A percentile compares a stretch with the other conserved stretches of the same genome.
Evolutionary conservation across 2,329 filamentous ascomycete genomes (phyloP).

Genomic region (Fusarium abutilonis): DNA sequence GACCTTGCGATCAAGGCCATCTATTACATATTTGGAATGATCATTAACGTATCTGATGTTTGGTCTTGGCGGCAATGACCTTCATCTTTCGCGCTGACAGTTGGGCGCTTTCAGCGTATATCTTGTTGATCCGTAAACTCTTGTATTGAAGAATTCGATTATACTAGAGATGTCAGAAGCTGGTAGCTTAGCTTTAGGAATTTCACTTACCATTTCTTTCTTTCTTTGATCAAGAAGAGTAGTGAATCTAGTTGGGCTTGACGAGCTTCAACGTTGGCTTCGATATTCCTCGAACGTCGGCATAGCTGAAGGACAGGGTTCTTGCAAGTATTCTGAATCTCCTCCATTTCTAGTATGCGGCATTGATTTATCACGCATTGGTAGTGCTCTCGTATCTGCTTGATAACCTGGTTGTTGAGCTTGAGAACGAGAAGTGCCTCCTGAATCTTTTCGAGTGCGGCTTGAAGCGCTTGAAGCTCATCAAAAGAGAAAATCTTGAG

Average conservation of each 20-base stretch:
- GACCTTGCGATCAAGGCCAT: neutral
- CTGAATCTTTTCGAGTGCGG: conserved; percentile 15
- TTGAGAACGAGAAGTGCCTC: conserved; percentile 22
- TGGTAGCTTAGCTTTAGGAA: neutral
- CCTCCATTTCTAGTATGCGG: neutral
- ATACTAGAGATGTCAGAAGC: conserved; percentile 6
- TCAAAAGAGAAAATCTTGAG: conserved; percentile 6
- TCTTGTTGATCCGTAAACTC: conserved; percentile 15
- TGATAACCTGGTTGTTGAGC: conserved; percentile 26
- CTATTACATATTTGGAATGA: neutral
- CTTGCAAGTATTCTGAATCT: neutral
- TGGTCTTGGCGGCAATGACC: conserved; percentile 31
- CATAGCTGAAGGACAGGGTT: neutral
- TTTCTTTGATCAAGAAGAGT: conserved; percentile 13
- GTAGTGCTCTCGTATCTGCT: conserved; percentile 27
- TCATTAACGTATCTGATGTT: conserved; percentile 4
- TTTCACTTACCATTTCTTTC: conserved; percentile 11
- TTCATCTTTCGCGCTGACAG: conserved; percentile 29
- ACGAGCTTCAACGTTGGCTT: conserved; percentile 16
- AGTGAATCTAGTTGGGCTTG: conserved; percentile 17
- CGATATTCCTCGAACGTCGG: neutral
- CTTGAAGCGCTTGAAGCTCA: conserved; percentile 16
- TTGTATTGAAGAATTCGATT: conserved; percentile 28
- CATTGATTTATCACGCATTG: conserved; percentile 11
- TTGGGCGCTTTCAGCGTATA: conserved; percentile 28